A percentile compares a stretch with the other conserved stretches of the same genome.
Evolutionary conservation across 371 early-diverging fungal genomes (phyloP).

Genomic region (Lichtheimia ramosa): DNA sequence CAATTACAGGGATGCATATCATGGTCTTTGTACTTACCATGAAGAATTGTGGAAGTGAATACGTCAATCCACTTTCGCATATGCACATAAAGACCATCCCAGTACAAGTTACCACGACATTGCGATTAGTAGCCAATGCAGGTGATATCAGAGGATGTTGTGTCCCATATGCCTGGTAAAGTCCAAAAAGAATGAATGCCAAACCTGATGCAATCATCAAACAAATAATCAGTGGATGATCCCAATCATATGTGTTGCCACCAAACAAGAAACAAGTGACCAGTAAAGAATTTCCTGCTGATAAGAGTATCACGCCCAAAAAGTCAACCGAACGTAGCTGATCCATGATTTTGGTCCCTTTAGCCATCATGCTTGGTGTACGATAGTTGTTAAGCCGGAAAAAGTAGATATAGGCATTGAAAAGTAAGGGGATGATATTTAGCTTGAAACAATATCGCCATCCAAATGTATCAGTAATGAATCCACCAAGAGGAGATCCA

Average conservation of each 20-base stretch:
- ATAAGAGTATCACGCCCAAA: constrained; percentile 52
- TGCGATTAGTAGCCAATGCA: constrained; percentile 26
- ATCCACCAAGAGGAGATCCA: constrained; percentile 47
- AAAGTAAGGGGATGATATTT: constrained; percentile 58
- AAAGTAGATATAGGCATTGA: constrained; percentile 31
- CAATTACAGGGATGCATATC: neutral
- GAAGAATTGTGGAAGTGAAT: constrained; percentile 35
- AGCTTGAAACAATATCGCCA: constrained; percentile 75
- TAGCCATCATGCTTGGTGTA: neutral
- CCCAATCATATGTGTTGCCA: constrained; percentile 59
- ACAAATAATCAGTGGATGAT: constrained; percentile 50
- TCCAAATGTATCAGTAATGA: constrained; percentile 52
- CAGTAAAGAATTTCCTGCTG: constrained; percentile 52
- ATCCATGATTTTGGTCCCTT: constrained; percentile 7
- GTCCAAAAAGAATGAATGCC: constrained; percentile 46
- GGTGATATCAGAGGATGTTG: constrained; percentile 60
- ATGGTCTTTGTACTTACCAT: constrained; percentile 17
- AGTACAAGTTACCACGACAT: constrained; percentile 22
- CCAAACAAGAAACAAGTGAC: constrained; percentile 63
- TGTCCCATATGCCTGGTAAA: constrained; percentile 60
- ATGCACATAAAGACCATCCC: constrained; percentile 31
- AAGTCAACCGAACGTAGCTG: constrained; percentile 59
- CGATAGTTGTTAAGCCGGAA: constrained; percentile 24
- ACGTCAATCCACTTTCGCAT: constrained; percentile 24
- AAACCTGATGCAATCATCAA: constrained; percentile 40